phyloP scores from a whole-genome alignment of 129 eudicot genomes.

The Dittrichia graveolens region DNA sequence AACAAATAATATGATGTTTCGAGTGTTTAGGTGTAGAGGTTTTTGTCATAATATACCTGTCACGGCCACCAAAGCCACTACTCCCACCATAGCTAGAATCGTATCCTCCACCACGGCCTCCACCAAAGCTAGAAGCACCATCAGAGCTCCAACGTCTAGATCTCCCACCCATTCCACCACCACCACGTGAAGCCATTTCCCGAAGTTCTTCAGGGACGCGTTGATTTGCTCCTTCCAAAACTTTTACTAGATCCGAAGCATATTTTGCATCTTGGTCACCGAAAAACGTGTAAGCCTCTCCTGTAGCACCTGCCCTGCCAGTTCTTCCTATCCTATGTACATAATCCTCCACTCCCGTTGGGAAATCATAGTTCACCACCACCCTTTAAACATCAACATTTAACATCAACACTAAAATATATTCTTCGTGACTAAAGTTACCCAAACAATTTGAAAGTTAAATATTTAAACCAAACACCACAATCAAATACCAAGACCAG shows the following conservation, averaged over 20 bases:
- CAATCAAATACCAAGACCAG: too few relatives aligned
- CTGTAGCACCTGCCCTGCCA: slow-evolving; percentile 99
- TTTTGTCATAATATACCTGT: slow-evolving; percentile 46
- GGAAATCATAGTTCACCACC: slow-evolving; percentile 93
- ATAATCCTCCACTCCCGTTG: slow-evolving; percentile 94
- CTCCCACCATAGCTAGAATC: slow-evolving; percentile 60
- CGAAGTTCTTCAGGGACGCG: slow-evolving; percentile 77
- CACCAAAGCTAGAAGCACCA: slow-evolving; percentile 56
- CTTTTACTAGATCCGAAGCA: slow-evolving; percentile 78
- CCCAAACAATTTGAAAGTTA: too few relatives aligned
- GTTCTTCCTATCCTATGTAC: slow-evolving; percentile 99
- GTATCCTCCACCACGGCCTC: slow-evolving; percentile 46
- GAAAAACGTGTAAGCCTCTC: slow-evolving; percentile 83
- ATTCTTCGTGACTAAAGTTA: not conserved
- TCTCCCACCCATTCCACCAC: slow-evolving; percentile 84
- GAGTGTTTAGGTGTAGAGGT: not conserved
- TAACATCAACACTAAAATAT: not conserved
- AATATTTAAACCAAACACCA: too few relatives aligned
- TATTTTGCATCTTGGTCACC: slow-evolving; percentile 78
- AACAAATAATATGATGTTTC: too few relatives aligned
- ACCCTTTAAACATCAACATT: slow-evolving; percentile 47
- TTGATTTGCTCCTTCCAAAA: slow-evolving; percentile 94
- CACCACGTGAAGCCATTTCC: slow-evolving; percentile 68
- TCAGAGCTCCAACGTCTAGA: slow-evolving; percentile 72
- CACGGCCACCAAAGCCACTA: slow-evolving; percentile 51